Evolutionary conservation across 139 green algal genomes (phyloP), one percentile per base, ranked within the genome.

Genomic region (Astrephomene gubernaculifera): DNA sequence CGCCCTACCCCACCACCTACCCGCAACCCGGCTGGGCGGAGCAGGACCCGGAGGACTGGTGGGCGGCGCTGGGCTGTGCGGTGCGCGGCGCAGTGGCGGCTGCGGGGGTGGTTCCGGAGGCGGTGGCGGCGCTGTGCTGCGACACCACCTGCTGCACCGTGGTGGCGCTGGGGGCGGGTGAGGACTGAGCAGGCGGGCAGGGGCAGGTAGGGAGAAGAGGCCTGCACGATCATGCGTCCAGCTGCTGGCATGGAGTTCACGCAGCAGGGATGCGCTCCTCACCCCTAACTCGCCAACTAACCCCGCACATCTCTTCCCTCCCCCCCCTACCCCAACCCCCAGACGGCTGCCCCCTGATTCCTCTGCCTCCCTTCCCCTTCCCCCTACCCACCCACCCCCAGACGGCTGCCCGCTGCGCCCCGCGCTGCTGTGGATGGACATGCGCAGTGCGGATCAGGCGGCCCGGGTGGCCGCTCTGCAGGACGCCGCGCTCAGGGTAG

Each of bases 101-200:
- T 0, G 79, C 93, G 1, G 78, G 61, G 0, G 67, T 94, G 6
- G 7, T 45, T 3, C 7, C 85, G 0, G 54, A 29, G 0, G 53
- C 86, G 36, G 88, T 97, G 10, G 85, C 81, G 24, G 92, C 83
- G 25, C 70, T 98, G 2, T 91, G 91, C 41, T 22, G 95, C 14
- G 95, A 98, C 91, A 97, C 95, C 65, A 98, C 95, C 1, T 96
- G 93, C 92, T 98, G 95, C 89, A 94, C 94, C 1, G 94, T 97
- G 31, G 94, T 97, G 49, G 92, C 92, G 4, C 70, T 97, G 52
- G 92, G 92, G 31, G 82, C 60, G 27, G 87, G 75, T 89, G 74
- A 52, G 82, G 21, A 45, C 7, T 19, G 14, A 41, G 33, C n/a
- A n/a, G 27, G 43, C 2, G 29, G 12, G 21, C 4, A 4, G 29